Evolutionary conservation across 345 rosid genomes (phyloP).

Genomic region (Eucalyptus fibrosa): DNA sequence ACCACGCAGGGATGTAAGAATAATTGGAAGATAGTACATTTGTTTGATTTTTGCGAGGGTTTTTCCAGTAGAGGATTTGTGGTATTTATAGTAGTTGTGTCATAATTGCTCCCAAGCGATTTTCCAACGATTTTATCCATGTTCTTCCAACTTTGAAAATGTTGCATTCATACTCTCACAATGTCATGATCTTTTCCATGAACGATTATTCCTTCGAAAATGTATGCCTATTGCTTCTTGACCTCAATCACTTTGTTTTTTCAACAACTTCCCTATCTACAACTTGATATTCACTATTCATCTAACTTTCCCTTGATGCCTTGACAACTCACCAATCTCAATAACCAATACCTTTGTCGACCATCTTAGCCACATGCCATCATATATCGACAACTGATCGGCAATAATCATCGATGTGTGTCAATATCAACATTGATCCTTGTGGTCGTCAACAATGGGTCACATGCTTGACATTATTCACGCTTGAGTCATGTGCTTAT

Average conservation of each 20-base stretch:
- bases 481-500: background rate
- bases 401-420: no score
- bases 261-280: background rate
- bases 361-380: background rate
- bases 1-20: background rate
- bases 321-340: background rate
- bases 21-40: background rate
- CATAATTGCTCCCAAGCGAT: background rate
- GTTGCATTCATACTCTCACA: background rate
- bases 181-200: background rate
- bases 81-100: background rate
- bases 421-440: background rate
- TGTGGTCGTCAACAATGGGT: no score
- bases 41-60: no score
- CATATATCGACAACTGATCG: background rate
- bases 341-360: no score
- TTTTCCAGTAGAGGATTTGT: background rate
- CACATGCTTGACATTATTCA: background rate
- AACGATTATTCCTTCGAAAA: background rate
- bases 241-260: background rate
- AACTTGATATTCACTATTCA: no score
- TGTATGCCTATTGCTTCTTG: background rate
- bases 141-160: background rate
- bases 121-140: background rate
- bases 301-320: background rate